phyloP scores from a whole-genome alignment of 2,329 filamentous ascomycete species.

The Aspergillus terreus region DNA sequence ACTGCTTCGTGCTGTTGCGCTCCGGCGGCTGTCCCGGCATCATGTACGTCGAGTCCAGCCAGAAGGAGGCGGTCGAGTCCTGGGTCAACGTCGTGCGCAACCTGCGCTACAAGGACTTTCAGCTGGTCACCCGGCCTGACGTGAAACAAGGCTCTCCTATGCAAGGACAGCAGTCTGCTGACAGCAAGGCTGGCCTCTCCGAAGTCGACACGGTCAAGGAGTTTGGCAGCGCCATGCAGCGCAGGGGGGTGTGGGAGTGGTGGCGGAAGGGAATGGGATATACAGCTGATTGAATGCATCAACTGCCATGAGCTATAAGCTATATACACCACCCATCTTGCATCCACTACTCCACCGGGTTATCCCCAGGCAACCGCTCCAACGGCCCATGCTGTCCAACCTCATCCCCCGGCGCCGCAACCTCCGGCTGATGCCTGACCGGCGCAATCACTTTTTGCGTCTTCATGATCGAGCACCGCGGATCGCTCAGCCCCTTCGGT shows the following conservation, averaged over 20 bases:
- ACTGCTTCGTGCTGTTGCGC: constrained; percentile 63
- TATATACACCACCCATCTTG: too few relatives aligned
- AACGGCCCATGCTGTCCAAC: constrained; percentile 15
- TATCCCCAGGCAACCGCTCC: constrained; percentile 12
- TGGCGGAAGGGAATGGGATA: constrained; percentile 66
- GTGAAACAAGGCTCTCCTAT: constrained; percentile 19
- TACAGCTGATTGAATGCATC: constrained; percentile 11
- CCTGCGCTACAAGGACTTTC: constrained; percentile 70
- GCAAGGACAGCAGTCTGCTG: neutral
- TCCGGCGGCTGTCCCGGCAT: constrained; percentile 68
- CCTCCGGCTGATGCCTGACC: constrained; percentile 5
- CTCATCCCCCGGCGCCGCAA: constrained; percentile 10
- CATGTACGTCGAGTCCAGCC: constrained; percentile 68
- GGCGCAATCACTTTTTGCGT: constrained; percentile 11
- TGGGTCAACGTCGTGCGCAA: constrained; percentile 65
- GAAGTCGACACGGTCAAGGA: constrained; percentile 63
- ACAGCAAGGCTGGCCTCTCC: constrained; percentile 33
- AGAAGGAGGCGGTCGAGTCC: constrained; percentile 51
- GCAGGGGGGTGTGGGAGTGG: constrained; percentile 58
- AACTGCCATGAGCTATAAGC: too few relatives aligned
- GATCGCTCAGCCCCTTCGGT: constrained; percentile 4
- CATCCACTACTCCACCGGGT: constrained; percentile 12
- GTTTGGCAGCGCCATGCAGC: constrained; percentile 61
- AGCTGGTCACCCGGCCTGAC: constrained; percentile 56
- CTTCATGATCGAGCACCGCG: constrained; percentile 16